phyloP scores from a whole-genome alignment of 768 basidiomycete genomes.

The Rhizopogon vesiculosus region DNA sequence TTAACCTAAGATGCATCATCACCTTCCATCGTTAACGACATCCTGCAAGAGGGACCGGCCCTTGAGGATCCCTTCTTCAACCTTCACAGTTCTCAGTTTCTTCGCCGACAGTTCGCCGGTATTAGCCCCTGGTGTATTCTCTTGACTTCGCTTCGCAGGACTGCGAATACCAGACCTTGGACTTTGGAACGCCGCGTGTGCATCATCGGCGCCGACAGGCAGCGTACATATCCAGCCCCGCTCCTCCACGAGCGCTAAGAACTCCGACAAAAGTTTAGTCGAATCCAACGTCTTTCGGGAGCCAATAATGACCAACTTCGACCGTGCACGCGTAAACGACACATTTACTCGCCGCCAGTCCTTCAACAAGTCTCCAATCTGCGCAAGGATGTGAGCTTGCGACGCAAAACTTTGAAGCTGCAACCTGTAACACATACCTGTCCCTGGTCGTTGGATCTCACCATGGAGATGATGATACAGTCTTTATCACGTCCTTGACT shows the following conservation, averaged over 20 bases:
- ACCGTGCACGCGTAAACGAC: constrained; percentile 88
- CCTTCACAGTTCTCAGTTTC: constrained; percentile 30
- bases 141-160: constrained; percentile 7
- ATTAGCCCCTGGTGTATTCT: constrained; percentile 2
- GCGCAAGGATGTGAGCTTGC: background rate
- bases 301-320: constrained; percentile 89
- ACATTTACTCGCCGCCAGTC: constrained; percentile 98
- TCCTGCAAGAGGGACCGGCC: constrained; percentile 60
- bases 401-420: no score
- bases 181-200: constrained; percentile 38
- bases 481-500: constrained; percentile 97
- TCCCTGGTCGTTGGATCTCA: constrained; percentile 77
- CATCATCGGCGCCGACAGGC: constrained; percentile 44
- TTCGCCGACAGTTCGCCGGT: constrained; percentile 19
- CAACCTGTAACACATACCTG: constrained; percentile 45
- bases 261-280: constrained; percentile 60
- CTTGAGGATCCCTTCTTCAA: constrained; percentile 42
- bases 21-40: constrained; percentile 41
- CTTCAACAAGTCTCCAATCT: constrained; percentile 91
- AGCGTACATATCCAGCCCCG: constrained; percentile 69
- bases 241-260: constrained; percentile 72
- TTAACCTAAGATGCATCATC: constrained; percentile 26
- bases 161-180: constrained; percentile 11
- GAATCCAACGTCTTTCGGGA: constrained; percentile 71
- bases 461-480: constrained; percentile 89